These are phyloP conservation scores for Cupressus sempervirens DNA, from an alignment of 75 land plant species.

Conservation along the genomic window DNA sequence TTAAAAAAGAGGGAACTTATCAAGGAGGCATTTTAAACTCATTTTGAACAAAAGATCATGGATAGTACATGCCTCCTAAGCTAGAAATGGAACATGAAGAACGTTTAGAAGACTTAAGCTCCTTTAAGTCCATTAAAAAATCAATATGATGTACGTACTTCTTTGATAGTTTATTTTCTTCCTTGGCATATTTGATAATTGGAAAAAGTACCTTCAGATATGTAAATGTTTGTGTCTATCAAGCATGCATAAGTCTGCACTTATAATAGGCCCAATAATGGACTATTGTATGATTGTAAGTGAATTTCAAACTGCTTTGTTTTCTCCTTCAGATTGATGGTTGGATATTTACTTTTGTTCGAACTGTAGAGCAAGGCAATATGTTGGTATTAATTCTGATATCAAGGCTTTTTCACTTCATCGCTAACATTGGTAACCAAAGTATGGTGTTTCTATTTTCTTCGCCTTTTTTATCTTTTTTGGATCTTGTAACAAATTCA, in stretches of 20 bases:
- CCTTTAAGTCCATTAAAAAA: constrained; percentile 24
- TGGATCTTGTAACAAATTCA: neutral
- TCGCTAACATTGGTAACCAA: neutral
- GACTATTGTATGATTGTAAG: neutral
- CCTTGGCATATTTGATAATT: neutral
- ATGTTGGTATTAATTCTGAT: neutral
- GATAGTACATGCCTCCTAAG: constrained; percentile 71
- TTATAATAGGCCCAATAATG: neutral
- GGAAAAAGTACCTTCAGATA: neutral
- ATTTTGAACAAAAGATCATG: constrained; percentile 19
- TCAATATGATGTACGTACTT: neutral
- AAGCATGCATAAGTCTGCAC: neutral
- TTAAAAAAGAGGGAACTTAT: constrained; percentile 88
- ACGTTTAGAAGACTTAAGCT: constrained; percentile 70
- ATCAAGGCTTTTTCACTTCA: neutral
- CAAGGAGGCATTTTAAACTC: constrained; percentile 33
- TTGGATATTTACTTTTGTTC: neutral
- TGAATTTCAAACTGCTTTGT: neutral
- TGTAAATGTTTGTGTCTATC: neutral
- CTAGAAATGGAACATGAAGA: constrained; percentile 73
- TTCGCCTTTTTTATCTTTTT: neutral
- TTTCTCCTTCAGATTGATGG: neutral
- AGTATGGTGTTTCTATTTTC: neutral
- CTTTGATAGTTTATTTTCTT: neutral
- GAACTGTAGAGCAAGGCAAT: neutral